Conservation (phyloP, 352 stramenopile species). For the Phytophthora boehmeriae region DNA sequence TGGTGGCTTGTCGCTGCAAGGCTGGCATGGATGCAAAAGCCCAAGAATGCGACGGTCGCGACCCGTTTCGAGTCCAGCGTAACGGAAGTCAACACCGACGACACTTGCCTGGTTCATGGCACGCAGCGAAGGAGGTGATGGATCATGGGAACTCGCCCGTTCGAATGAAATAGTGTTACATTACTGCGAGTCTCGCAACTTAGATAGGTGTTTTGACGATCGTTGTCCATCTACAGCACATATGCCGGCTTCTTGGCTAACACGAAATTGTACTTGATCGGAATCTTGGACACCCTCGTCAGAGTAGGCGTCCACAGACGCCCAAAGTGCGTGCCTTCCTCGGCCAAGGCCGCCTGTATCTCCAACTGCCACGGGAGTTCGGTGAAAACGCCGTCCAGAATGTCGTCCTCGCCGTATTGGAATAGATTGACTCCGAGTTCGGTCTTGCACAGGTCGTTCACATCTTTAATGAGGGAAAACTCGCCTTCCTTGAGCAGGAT, state of each 20-base stretch:
- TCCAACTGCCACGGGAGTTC: constrained; percentile 52
- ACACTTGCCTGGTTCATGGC: not conserved
- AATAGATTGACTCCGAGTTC: constrained; percentile 44
- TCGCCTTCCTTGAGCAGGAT: constrained; percentile 28
- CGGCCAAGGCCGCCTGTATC: constrained; percentile 30
- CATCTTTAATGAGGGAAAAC: constrained; percentile 26
- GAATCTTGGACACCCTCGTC: constrained; percentile 7
- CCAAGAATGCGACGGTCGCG: constrained; percentile 22
- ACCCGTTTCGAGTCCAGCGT: constrained; percentile 9
- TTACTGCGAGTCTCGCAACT: constrained; percentile 26
- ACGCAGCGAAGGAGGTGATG: not conserved
- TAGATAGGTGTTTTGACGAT: constrained; percentile 18
- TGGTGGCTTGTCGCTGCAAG: constrained; percentile 16
- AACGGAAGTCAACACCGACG: constrained; percentile 15
- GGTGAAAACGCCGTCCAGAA: constrained; percentile 45
- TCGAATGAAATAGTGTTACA: constrained; percentile 27
- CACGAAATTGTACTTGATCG: constrained; percentile 33
- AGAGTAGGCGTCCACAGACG: constrained; percentile 44
- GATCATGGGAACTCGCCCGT: not conserved
- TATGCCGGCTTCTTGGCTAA: constrained; percentile 29
- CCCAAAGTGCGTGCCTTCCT: constrained; percentile 42
- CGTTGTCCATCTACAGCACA: constrained; percentile 12
- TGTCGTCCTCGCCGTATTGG: constrained; percentile 58
- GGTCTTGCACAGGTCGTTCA: constrained; percentile 50
- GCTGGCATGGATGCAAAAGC: constrained; percentile 24